A percentile compares a stretch with the other conserved stretches of the same genome.
Evolutionary conservation across 495 filamentous ascomycete species (phyloP).

Genomic region (Daldinia grandis): DNA sequence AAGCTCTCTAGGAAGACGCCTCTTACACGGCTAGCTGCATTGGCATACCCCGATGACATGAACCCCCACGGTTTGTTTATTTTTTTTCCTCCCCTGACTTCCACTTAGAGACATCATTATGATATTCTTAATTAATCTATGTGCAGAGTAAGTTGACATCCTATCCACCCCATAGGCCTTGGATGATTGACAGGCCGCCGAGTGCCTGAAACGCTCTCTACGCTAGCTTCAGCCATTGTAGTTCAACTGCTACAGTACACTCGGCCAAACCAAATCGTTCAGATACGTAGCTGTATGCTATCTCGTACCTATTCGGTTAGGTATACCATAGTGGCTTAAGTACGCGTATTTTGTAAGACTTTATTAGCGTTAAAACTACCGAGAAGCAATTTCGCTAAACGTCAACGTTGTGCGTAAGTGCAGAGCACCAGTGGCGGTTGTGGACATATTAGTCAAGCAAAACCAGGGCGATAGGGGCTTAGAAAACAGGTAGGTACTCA

Average conservation of each 20-base stretch:
- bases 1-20: neutral
- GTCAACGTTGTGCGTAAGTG: neutral
- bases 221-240: neutral
- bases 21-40: neutral
- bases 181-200: no score
- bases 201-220: neutral
- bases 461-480: neutral
- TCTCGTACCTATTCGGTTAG: neutral
- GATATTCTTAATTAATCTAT: neutral
- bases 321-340: neutral
- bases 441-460: neutral
- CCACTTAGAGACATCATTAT: neutral
- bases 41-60: neutral
- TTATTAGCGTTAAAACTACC: neutral
- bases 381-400: neutral
- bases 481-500: neutral
- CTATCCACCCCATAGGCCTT: neutral
- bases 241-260: neutral
- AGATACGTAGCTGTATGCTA: neutral
- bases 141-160: neutral
- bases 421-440: conserved; percentile 2
- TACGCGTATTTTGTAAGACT: neutral
- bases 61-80: neutral
- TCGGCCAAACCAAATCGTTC: neutral
- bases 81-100: neutral